Evolutionary conservation across 1,284 basidiomycete genomes (phyloP), one percentile per base, ranked within the genome.

Genomic region (Anthracocystis walkeri): DNA sequence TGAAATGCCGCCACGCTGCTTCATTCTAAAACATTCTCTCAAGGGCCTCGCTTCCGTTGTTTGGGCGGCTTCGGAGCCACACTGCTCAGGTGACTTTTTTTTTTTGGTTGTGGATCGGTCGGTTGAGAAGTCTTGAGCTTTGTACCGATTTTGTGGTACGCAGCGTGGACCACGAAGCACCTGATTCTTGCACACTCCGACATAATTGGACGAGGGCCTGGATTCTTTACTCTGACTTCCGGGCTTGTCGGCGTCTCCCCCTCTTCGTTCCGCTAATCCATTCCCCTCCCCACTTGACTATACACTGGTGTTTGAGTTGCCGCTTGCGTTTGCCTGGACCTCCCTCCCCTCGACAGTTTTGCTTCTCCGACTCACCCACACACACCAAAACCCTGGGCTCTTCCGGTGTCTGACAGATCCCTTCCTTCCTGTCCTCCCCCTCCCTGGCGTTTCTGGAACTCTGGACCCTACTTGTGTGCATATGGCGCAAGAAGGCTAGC

Each of bases 61-160:
- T 8, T 11, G 23, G 48, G 53, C 58, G 53, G 53, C 7, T 48
- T 23, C 18, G 10, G 27, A 45, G 38, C 53, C 53, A 60, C 54
- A 45, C 44, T 55, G 55, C 31, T 27, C 41, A n/a, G 46, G 27
- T 2, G 23, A 20, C 40, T 23, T 21, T 20, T 16, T 29, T 29
- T 29, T 5, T 5, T 29, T 5, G 4, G 29, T 8, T 4, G 29
- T 54, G 52, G 35, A n/a, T 20, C 16, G 6, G 18, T 16, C 10
- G 11, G 20, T 12, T 4, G 18, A 3, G n/a, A 49, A 29, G 16
- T n/a, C 21, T 42, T 29, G 23, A 48, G 18, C 29, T 42, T 12
- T 55, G 57, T 64, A 59, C 66, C 66, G 33, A 52, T 20, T n/a
- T 52, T 35, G 20, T 60, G 66, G 66, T 63, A 69, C 66, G 42